Evolutionary conservation across 164 flowering plant genomes (phyloP), one percentile per base, ranked within the genome.

Genomic region (Protea cynaroides): DNA sequence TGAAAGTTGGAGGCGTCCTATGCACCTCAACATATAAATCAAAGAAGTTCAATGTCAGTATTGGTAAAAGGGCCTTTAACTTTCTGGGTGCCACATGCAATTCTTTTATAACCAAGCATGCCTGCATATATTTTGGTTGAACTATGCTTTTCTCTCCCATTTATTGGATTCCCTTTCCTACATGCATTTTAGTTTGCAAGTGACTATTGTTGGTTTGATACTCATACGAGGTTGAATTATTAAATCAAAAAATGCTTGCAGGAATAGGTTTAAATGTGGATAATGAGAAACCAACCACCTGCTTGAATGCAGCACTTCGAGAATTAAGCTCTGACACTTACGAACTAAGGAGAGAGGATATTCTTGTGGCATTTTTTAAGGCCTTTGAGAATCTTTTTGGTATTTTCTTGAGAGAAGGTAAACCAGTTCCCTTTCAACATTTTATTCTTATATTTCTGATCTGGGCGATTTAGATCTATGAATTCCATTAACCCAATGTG

Each of bases 1-100:
- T 88, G 58, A 95, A 95, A 80, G 87, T 95, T 80, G 99, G 99
- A 74, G 99, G 99, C 69, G 76, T 95, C 69, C 73, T 95, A 36
- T 88, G 92, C 83, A 95, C 99, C 62, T 95, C 99, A 62, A 87
- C 89, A 4, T 95, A 90, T 75, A 83, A 50, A 74, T 80, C 83
- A 51, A 87, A 90, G 87, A 90, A 85, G 88, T 95, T 92, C 79
- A 83, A 90, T 79, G 81, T 92, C 69, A 82, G 84, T 86, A 87
- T 81, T 73, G 99, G 99, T 88, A 92, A 85, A 71, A 59, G 8
- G 23, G 59, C 62, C 55, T 70, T 75, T 36, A 13, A 55, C 63
- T 63, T 58, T 69, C 63, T 37, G 47, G 12, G 36, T 25, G 46
- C 46, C 46, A 58, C 61, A 22, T 64, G 37, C 59, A 56, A 46